Evolutionary conservation across 1,139 yeast species (phyloP).

Genomic region (Saccharomyces hybrid): DNA sequence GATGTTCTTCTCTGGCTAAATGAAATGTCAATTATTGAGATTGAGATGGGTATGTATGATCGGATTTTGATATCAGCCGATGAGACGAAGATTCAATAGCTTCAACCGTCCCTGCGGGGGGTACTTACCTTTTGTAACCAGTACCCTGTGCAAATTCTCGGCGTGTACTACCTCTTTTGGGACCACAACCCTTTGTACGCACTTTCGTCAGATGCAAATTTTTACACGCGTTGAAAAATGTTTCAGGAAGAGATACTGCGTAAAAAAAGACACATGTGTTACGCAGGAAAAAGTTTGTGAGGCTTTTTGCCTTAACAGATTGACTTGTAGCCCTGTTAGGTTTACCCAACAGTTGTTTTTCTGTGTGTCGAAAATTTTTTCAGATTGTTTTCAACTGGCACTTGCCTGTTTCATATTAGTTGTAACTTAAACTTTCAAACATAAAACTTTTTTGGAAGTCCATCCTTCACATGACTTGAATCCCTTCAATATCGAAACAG

Average conservation of each 20-base stretch:
- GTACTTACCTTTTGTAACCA: neutral
- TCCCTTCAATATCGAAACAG: neutral
- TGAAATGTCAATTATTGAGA: neutral
- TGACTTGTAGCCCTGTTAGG: neutral
- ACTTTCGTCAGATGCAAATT: neutral
- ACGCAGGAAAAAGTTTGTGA: neutral
- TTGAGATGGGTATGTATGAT: neutral
- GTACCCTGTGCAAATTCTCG: neutral
- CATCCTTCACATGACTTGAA: neutral
- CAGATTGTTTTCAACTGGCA: neutral
- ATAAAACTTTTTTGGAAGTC: neutral
- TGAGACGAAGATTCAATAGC: neutral
- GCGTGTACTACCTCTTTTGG: neutral
- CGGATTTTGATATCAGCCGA: neutral
- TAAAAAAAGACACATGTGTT: neutral
- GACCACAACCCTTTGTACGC: neutral
- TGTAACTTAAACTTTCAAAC: neutral
- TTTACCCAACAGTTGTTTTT: neutral
- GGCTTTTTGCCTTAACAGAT: neutral
- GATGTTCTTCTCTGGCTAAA: neutral
- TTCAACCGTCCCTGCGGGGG: neutral
- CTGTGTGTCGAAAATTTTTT: neutral
- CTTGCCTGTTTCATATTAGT: neutral
- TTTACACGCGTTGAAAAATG: constrained; percentile 1
- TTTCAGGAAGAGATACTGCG: neutral